Evolutionary conservation across 805 yeast species (phyloP).

Genomic region (Maudiozyma serrabonitensis): DNA sequence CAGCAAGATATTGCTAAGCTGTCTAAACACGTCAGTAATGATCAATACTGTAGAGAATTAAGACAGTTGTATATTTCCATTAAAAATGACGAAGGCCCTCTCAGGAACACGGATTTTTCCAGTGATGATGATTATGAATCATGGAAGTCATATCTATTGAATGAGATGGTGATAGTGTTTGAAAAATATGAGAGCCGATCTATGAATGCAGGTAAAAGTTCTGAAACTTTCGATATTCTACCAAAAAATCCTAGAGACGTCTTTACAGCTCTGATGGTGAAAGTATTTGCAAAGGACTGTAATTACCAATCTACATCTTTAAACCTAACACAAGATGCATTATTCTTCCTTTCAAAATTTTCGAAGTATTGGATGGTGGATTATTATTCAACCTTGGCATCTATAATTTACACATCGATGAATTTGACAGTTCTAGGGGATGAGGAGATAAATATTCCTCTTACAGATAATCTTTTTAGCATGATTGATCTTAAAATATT

Average conservation of each 20-base stretch:
- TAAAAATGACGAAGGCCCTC: slow-evolving; percentile 23
- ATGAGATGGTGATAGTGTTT: slow-evolving; percentile 25
- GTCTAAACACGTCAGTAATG: slow-evolving; percentile 10
- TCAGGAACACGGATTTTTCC: slow-evolving; percentile 31
- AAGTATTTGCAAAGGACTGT: slow-evolving; percentile 36
- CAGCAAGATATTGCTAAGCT: slow-evolving; percentile 44
- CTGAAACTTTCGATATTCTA: slow-evolving; percentile 20
- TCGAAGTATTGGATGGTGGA: slow-evolving; percentile 51
- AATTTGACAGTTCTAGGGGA: slow-evolving; percentile 29
- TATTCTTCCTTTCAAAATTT: slow-evolving; percentile 36
- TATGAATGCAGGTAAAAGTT: background rate
- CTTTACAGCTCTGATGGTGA: slow-evolving; percentile 32
- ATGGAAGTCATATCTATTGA: slow-evolving; percentile 36
- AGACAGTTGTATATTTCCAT: slow-evolving; percentile 3
- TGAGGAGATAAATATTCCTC: slow-evolving; percentile 23
- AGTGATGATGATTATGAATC: slow-evolving; percentile 24
- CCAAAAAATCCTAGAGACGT: slow-evolving; percentile 35
- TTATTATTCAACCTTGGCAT: slow-evolving; percentile 38
- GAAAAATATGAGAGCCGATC: slow-evolving; percentile 9
- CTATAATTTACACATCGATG: slow-evolving; percentile 42
- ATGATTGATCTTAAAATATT: slow-evolving; percentile 20
- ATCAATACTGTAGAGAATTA: slow-evolving; percentile 15
- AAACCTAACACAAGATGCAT: slow-evolving; percentile 35
- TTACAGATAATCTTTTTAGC: slow-evolving; percentile 29
- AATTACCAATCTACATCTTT: slow-evolving; percentile 4